A percentile compares a stretch with the other conserved stretches of the same genome.
phyloP scores from a whole-genome alignment of 176 grass and related monocot genomes.

The Ampelocalamus luodianensis region DNA sequence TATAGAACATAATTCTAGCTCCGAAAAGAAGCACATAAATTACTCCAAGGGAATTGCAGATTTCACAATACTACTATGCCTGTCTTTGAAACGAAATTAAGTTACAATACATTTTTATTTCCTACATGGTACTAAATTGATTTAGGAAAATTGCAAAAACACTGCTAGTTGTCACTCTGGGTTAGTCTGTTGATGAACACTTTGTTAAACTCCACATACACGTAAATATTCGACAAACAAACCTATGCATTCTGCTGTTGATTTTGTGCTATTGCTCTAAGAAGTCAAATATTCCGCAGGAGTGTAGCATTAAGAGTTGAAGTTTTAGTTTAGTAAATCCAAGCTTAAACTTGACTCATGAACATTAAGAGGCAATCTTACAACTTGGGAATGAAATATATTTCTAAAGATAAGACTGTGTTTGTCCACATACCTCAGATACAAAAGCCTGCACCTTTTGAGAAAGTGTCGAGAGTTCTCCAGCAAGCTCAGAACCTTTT shows the following conservation, averaged over 20 bases:
- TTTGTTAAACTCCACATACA: background rate
- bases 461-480: constrained; percentile 79
- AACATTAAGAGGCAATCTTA: constrained; percentile 1
- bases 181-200: constrained; percentile 16
- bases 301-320: background rate
- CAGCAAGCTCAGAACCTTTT: constrained; percentile 85
- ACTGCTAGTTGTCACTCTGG: background rate
- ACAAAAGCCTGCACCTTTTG: constrained; percentile 86
- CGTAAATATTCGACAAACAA: background rate
- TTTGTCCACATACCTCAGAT: constrained; percentile 72
- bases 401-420: constrained; percentile 25
- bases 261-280: background rate
- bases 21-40: constrained; percentile 13
- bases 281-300: constrained; percentile 1
- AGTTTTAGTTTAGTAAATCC: constrained; percentile 17
- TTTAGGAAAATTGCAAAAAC: background rate
- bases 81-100: background rate
- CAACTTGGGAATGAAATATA: constrained; percentile 6
- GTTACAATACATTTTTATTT: background rate
- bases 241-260: constrained; percentile 11
- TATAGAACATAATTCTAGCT: constrained; percentile 13
- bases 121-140: background rate
- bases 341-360: constrained; percentile 17
- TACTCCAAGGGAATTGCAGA: background rate
- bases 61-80: background rate